phyloP scores from a whole-genome alignment of 139 green algal species.

The Haematococcus sp. region DNA sequence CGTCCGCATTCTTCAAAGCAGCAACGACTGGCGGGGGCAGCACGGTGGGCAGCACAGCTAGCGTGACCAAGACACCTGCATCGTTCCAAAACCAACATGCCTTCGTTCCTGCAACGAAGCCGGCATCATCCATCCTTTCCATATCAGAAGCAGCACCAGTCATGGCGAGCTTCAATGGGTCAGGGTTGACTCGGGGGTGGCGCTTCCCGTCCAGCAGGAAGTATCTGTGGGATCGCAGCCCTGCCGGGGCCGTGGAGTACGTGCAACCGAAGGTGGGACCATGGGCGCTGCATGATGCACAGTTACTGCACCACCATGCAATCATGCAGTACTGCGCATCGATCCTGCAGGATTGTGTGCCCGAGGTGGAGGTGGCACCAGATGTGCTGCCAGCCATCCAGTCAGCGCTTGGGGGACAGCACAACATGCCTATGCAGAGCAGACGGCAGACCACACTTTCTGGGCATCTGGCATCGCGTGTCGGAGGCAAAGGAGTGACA shows the following conservation, averaged over 20 bases:
- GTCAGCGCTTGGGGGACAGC: neutral
- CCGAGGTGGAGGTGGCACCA: neutral
- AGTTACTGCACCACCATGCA: neutral
- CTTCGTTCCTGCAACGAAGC: too few species aligned
- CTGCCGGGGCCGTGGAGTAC: neutral
- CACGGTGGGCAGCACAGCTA: too few species aligned
- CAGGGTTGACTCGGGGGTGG: too few species aligned
- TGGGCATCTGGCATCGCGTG: neutral
- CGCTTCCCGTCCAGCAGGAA: constrained; percentile 31
- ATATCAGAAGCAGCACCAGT: too few species aligned
- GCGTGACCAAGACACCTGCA: too few species aligned
- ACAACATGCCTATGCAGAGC: neutral
- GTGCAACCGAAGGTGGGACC: constrained; percentile 20
- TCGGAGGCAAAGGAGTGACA: neutral
- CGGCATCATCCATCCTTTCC: too few species aligned
- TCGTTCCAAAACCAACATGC: too few species aligned
- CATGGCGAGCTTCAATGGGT: too few species aligned
- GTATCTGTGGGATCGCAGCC: constrained; percentile 33
- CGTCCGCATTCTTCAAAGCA: too few species aligned
- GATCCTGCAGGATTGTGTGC: neutral
- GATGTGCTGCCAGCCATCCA: neutral
- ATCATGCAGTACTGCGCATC: neutral
- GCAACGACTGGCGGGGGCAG: too few species aligned
- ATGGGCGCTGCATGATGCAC: too few species aligned
- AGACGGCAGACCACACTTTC: neutral